phyloP scores from a whole-genome alignment of 495 filamentous ascomycete species.

The Stereocaulon alpinum region DNA sequence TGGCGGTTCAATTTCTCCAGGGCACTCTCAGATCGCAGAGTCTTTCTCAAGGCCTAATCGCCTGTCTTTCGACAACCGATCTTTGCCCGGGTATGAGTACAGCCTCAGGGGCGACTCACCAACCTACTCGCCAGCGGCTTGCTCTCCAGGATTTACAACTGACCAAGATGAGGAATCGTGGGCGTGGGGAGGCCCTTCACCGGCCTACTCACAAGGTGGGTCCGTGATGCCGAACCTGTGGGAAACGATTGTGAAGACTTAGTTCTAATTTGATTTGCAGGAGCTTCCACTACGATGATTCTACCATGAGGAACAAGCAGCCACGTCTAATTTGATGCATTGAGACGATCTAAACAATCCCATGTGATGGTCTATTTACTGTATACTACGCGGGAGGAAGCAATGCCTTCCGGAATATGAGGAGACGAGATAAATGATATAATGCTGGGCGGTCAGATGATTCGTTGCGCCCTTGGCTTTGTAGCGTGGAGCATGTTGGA shows the following conservation, averaged over 20 bases:
- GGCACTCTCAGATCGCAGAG: slow-evolving; percentile 20
- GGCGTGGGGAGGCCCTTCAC: slow-evolving; percentile 18
- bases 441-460: neutral
- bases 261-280: slow-evolving; percentile 5
- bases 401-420: neutral
- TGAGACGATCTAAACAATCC: neutral
- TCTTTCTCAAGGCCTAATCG: slow-evolving; percentile 16
- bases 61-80: slow-evolving; percentile 20
- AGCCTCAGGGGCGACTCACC: slow-evolving; percentile 18
- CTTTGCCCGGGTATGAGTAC: slow-evolving; percentile 20
- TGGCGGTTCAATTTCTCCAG: slow-evolving; percentile 13
- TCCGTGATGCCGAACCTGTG: slow-evolving; percentile 11
- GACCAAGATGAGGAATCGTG: slow-evolving; percentile 21
- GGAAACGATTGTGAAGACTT: slow-evolving; percentile 9
- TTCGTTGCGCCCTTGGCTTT: neutral
- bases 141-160: slow-evolving; percentile 21
- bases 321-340: slow-evolving; percentile 2
- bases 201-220: slow-evolving; percentile 19
- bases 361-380: neutral
- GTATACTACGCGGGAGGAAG: slow-evolving; percentile 8
- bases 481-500: slow-evolving; percentile 1
- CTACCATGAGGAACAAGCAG: slow-evolving; percentile 8
- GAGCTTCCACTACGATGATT: slow-evolving; percentile 3
- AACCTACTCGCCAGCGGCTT: slow-evolving; percentile 20
- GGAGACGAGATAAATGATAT: neutral